These are phyloP conservation scores for Solanum chacoense DNA, from an alignment of 305 asterid species.

Conservation along the genomic window DNA sequence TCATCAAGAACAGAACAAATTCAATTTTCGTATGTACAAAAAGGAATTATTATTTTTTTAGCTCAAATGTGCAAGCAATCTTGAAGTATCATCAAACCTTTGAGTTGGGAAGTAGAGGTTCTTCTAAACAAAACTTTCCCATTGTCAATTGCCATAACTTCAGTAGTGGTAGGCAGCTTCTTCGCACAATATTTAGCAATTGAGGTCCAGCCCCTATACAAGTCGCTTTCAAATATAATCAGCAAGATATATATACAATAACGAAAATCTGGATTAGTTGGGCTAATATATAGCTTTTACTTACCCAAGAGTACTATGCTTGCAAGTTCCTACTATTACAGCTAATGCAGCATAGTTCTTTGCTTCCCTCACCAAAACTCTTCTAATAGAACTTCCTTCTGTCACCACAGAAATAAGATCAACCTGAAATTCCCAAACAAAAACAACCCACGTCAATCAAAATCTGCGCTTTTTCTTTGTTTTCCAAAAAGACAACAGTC, in stretches of 20 bases:
- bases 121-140: conserved; percentile 66
- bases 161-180: conserved; percentile 45
- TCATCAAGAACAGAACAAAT: background rate
- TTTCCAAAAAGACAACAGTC: background rate
- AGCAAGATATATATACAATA: background rate
- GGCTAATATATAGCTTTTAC: background rate
- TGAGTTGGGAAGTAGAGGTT: conserved; percentile 19
- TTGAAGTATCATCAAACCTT: conserved; percentile 28
- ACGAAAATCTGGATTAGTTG: background rate
- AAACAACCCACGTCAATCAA: background rate
- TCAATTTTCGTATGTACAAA: background rate
- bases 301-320: conserved; percentile 47
- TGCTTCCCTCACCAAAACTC: conserved; percentile 62
- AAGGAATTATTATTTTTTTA: background rate
- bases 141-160: conserved; percentile 59
- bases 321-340: conserved; percentile 63
- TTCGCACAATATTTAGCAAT: conserved; percentile 74
- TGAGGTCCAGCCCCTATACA: conserved; percentile 51
- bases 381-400: conserved; percentile 68
- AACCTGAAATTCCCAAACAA: conserved; percentile 39
- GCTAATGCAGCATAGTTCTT: conserved; percentile 45
- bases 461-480: background rate
- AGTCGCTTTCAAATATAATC: conserved; percentile 11
- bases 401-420: conserved; percentile 38
- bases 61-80: background rate